phyloP scores from a whole-genome alignment of 306 rosid genomes.

The Cercis canadensis region DNA sequence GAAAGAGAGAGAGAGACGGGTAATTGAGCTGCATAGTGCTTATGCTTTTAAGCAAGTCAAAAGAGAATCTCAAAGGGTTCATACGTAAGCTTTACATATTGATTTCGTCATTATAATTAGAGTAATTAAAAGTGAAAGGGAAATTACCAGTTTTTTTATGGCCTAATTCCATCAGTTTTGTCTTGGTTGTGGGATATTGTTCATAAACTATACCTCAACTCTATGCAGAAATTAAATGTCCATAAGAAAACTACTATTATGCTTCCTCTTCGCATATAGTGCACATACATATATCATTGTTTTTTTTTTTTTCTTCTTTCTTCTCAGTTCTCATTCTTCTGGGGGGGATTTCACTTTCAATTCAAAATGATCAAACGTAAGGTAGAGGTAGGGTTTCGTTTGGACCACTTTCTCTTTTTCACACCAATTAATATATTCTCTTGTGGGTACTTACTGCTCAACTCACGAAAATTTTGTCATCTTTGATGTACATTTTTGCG shows the following conservation, averaged over 20 bases:
- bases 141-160: no score
- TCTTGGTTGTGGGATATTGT: no score
- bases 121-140: slow-evolving; percentile 32
- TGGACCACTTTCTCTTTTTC: slow-evolving; percentile 46
- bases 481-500: no score
- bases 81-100: slow-evolving; percentile 64
- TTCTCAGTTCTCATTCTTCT: no score
- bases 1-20: slow-evolving; percentile 19
- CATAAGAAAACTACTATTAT: slow-evolving; percentile 4
- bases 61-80: slow-evolving; percentile 41
- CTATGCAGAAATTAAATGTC: slow-evolving; percentile 41
- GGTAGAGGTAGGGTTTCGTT: slow-evolving; percentile 46
- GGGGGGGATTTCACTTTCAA: slow-evolving; percentile 32
- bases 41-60: slow-evolving; percentile 48
- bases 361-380: slow-evolving; percentile 37
- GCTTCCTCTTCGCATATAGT: slow-evolving; percentile 29
- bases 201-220: slow-evolving; percentile 24
- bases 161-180: no score
- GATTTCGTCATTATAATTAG: slow-evolving; percentile 47
- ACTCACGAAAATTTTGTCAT: background rate
- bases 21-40: slow-evolving; percentile 29
- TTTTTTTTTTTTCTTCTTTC: slow-evolving; percentile 14
- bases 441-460: background rate
- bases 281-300: background rate
- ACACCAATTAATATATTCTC: slow-evolving; percentile 11